These are phyloP conservation scores for Hymenoscyphus linearis DNA, from an alignment of 2,329 filamentous ascomycete species.

Conservation along the genomic window DNA sequence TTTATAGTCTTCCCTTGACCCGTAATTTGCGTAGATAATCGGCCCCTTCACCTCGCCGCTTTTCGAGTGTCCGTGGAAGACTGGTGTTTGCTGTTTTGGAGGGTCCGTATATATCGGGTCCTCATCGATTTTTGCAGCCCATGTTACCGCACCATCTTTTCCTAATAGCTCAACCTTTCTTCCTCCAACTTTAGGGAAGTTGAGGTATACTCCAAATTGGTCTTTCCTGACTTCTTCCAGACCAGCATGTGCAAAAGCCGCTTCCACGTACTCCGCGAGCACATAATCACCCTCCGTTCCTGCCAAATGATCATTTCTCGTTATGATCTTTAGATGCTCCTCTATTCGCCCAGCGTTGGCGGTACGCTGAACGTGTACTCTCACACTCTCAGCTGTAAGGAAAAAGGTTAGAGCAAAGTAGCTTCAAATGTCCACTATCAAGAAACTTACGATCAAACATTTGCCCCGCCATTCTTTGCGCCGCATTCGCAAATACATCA, in stretches of 20 bases:
- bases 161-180: conserved; percentile 77
- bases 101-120: conserved; percentile 60
- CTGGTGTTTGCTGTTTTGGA: conserved; percentile 62
- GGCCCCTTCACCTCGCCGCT: conserved; percentile 81
- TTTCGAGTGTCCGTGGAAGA: conserved; percentile 86
- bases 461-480: conserved; percentile 56
- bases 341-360: conserved; percentile 66
- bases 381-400: conserved; percentile 78
- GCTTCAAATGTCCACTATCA: too few species aligned
- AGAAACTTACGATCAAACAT: conserved; percentile 62
- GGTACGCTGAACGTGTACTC: conserved; percentile 66
- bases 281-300: conserved; percentile 92
- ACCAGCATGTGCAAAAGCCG: conserved; percentile 64
- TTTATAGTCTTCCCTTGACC: conserved; percentile 77
- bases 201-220: conserved; percentile 83
- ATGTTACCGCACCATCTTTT: conserved; percentile 56
- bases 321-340: conserved; percentile 71
- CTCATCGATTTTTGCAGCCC: conserved; percentile 83
- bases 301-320: conserved; percentile 81
- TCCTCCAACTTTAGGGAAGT: conserved; percentile 76
- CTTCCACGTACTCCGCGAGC: conserved; percentile 77
- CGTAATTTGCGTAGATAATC: conserved; percentile 89
- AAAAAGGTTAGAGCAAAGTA: too few species aligned
- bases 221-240: conserved; percentile 74
- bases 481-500: conserved; percentile 69